Evolutionary conservation across 805 yeast species (phyloP).

Genomic region (Zygosaccharomyces lentus): DNA sequence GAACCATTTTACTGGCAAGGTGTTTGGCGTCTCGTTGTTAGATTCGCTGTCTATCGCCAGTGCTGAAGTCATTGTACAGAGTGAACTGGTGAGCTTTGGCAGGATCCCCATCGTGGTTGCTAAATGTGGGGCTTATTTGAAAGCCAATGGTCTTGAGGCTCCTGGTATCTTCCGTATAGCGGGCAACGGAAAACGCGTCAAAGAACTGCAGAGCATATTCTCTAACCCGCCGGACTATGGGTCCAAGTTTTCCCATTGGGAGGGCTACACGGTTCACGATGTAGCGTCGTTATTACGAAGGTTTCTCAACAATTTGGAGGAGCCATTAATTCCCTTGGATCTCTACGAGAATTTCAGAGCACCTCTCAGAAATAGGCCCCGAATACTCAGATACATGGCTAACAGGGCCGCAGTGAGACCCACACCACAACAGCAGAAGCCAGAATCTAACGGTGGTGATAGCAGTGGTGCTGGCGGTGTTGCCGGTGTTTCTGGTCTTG

Average conservation of each 20-base stretch:
- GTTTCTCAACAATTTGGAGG: constrained; percentile 81
- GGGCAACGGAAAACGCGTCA: constrained; percentile 84
- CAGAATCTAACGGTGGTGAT: constrained; percentile 11
- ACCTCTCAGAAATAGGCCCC: constrained; percentile 63
- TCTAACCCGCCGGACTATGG: constrained; percentile 90
- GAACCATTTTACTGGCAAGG: constrained; percentile 41
- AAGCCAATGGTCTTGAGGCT: constrained; percentile 67
- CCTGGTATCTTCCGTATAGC: constrained; percentile 94
- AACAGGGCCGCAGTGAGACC: constrained; percentile 39
- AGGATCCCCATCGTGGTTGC: constrained; percentile 92
- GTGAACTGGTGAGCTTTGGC: constrained; percentile 72
- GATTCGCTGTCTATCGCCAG: constrained; percentile 62
- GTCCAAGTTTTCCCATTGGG: constrained; percentile 74
- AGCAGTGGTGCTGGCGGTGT: constrained; percentile 10
- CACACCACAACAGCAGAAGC: constrained; percentile 33
- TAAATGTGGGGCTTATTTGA: constrained; percentile 83
- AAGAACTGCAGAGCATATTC: constrained; percentile 77
- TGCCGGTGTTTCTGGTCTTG: neutral
- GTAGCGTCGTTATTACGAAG: constrained; percentile 89
- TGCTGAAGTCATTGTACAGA: constrained; percentile 61
- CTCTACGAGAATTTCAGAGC: constrained; percentile 74
- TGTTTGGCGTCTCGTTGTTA: constrained; percentile 78
- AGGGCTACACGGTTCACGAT: constrained; percentile 92
- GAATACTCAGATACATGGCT: constrained; percentile 62
- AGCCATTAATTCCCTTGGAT: constrained; percentile 80